Conservation (phyloP, 139 green algal genomes). For the Chlamydomonas schloesseri region DNA sequence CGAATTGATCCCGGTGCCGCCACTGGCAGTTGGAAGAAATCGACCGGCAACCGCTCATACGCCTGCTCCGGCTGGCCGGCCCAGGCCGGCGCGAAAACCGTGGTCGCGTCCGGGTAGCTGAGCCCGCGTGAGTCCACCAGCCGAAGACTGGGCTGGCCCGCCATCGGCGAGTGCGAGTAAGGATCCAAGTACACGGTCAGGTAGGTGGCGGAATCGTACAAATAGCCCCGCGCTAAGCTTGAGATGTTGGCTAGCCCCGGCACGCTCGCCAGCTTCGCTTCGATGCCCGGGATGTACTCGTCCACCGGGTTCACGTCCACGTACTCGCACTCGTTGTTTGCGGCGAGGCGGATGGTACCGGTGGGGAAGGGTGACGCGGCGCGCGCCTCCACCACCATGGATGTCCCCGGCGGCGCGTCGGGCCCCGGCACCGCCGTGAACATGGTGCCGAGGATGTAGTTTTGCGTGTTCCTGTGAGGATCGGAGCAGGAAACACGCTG, state of each 20-base stretch:
- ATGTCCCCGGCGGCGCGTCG: neutral
- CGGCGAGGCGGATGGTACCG: neutral
- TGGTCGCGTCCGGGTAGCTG: no score
- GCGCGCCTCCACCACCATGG: neutral
- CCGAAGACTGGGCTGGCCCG: neutral
- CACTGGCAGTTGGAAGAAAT: constrained; percentile 3
- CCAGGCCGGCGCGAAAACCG: neutral
- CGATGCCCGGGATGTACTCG: neutral
- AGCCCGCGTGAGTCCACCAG: neutral
- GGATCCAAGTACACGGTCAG: neutral
- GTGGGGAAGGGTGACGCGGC: neutral
- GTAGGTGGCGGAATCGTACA: neutral
- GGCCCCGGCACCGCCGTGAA: neutral
- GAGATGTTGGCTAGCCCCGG: neutral
- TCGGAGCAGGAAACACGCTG: no score
- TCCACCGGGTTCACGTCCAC: neutral
- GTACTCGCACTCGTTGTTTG: neutral
- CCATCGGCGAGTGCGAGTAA: no score
- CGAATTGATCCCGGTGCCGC: neutral
- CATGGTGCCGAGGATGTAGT: neutral
- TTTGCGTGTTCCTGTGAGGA: no score
- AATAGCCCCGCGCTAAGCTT: neutral
- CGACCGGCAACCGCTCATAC: neutral
- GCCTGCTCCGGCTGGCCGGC: neutral
- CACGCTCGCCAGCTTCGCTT: neutral